Evolutionary conservation across 1,284 basidiomycete genomes (phyloP), one percentile per base, ranked within the genome.

Genomic region (Leccinum solheimii): DNA sequence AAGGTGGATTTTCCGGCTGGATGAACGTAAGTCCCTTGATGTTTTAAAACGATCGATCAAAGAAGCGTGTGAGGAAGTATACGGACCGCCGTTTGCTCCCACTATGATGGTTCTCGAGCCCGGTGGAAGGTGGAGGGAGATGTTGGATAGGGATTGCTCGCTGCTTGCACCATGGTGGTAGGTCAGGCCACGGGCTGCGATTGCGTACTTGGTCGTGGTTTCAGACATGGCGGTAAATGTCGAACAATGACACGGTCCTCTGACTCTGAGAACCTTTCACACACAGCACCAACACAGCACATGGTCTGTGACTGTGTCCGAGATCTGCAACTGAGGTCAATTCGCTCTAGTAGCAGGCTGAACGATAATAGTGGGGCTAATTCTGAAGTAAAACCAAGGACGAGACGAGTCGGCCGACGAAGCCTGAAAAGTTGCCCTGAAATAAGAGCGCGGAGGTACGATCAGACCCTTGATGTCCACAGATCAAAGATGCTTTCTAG

Each of bases 1-100:
- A 99, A 80, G 1, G 97, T 99, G 27, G 95, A 97, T 77, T 99
- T 99, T 23, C 97, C 97, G 55, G 94, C 94, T 26, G 30, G 36
- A 27, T 6, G 59, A 23, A 64, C 4, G 21, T 21, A 16, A 54
- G 60, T 49, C 6, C 36, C 14, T 49, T 55, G 5, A 53, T 30
- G 27, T 19, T 7, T 21, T 19, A 45, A 21, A 45, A n/a, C 23
- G 27, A 30, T 26, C 16, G 16, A 14, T 36, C 45, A 26, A 36
- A 26, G 16, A 9, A 52, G 51, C 49, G 62, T 49, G 62, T 50
- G 10, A 51, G 32, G 34, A 21, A 48, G 43, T 7, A 48, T 48
- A 72, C 83, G 62, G 58, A 87, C 94, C 94, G 75, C 95, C 94
- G 72, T 97, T 97, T n/a, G 94, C 92, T 56, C 95, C 95, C 34